phyloP scores from a whole-genome alignment of 164 flowering plant genomes.

The Stephania cephalantha region DNA sequence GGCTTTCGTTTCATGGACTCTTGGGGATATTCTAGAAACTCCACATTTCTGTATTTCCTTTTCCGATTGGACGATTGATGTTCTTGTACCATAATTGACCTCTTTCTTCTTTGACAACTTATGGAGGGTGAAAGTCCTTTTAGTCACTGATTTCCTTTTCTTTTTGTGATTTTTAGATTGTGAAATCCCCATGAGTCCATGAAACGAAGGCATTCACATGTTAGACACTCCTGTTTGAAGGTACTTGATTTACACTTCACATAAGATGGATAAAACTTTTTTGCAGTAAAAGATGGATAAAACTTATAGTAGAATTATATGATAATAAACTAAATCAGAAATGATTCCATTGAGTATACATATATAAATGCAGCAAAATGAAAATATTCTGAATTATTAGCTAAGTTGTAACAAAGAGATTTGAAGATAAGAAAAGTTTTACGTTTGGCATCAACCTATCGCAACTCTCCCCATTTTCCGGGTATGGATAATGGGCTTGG shows the following conservation, averaged over 20 bases:
- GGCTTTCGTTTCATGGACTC: neutral
- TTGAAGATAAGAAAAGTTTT: neutral
- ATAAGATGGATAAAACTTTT: neutral
- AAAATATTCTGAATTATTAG: neutral
- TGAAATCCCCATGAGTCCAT: neutral
- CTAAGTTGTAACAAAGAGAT: neutral
- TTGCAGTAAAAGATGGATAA: neutral
- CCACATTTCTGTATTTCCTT: too few species aligned
- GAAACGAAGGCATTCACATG: neutral
- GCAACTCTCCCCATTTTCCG: too few species aligned
- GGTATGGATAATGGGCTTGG: too few species aligned
- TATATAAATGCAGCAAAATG: neutral
- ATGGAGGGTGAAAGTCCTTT: neutral
- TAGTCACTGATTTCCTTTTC: neutral
- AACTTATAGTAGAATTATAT: too few species aligned
- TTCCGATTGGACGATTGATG: too few species aligned
- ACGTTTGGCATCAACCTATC: too few species aligned
- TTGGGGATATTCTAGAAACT: neutral
- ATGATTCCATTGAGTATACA: neutral
- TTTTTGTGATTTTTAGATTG: neutral
- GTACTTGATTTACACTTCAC: neutral
- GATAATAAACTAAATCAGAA: too few species aligned
- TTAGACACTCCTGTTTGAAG: neutral
- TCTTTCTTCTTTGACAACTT: neutral
- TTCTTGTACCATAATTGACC: neutral